Evolutionary conservation across 2,329 filamentous ascomycete genomes (phyloP).

Genomic region (Alternaria sp.): DNA sequence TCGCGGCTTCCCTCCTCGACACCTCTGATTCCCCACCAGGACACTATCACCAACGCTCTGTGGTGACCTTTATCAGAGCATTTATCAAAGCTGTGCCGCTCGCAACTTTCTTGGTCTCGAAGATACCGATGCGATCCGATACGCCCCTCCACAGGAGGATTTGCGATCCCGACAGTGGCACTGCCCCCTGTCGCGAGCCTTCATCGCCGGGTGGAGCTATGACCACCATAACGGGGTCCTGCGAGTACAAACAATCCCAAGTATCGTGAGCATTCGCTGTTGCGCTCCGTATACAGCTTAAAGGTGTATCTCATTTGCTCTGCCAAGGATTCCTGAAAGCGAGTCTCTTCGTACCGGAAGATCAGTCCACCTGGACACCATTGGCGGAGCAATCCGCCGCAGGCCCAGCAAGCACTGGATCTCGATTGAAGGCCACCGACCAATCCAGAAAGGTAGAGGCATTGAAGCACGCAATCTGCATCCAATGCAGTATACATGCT

Average conservation of each 20-base stretch:
- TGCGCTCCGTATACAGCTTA: neutral
- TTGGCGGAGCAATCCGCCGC: neutral
- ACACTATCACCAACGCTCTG: neutral
- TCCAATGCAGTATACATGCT: neutral
- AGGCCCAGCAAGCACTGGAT: neutral
- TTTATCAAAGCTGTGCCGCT: neutral
- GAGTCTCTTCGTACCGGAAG: neutral
- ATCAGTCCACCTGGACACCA: neutral
- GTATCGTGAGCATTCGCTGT: neutral
- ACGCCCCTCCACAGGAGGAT: too few species aligned
- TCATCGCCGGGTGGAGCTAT: neutral
- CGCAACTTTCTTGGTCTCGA: neutral
- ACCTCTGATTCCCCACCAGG: neutral
- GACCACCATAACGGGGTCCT: neutral
- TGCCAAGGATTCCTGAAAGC: neutral
- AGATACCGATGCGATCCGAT: neutral
- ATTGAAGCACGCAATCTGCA: neutral
- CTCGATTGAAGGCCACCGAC: neutral
- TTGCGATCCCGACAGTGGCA: neutral
- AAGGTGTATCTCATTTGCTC: neutral
- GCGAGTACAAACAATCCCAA: neutral
- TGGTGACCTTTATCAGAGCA: neutral
- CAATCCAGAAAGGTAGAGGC: neutral
- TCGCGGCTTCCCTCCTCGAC: neutral
- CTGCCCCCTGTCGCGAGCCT: neutral